These are phyloP conservation scores for Globisporangium irregulare DNA, from an alignment of 352 stramenopile species.

Conservation along the genomic window DNA sequence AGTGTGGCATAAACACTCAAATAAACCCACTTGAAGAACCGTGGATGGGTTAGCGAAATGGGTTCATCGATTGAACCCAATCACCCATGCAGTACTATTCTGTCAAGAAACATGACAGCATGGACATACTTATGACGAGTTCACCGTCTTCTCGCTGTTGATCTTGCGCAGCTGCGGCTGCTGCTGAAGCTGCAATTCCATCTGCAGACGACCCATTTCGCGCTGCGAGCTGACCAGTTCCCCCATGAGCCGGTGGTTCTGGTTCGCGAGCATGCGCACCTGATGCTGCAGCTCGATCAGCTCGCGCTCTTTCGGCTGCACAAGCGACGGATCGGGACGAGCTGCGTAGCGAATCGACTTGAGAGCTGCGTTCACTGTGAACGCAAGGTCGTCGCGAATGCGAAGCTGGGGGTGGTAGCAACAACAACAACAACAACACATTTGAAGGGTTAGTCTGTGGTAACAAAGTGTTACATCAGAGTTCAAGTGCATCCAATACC, in stretches of 20 bases:
- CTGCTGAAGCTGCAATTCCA: conserved; percentile 49
- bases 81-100: background rate
- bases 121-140: background rate
- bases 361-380: conserved; percentile 76
- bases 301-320: conserved; percentile 32
- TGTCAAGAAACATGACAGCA: background rate
- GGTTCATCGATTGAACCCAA: background rate
- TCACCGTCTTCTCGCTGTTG: conserved; percentile 25
- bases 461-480: too few relatives aligned
- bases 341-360: conserved; percentile 62
- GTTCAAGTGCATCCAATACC: conserved; percentile 20
- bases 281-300: conserved; percentile 54
- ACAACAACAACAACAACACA: too few relatives aligned
- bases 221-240: conserved; percentile 50
- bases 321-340: conserved; percentile 22
- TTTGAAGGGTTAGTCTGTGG: background rate
- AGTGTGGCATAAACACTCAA: background rate
- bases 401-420: conserved; percentile 24
- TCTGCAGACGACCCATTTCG: conserved; percentile 53
- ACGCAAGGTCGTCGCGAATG: conserved; percentile 69
- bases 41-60: background rate
- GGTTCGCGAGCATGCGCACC: conserved; percentile 53
- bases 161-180: conserved; percentile 40
- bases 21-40: background rate
- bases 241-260: conserved; percentile 57